Evolutionary conservation across 1,139 yeast species (phyloP), one percentile per base, ranked within the genome.

Genomic region (Protomyces inundatus): DNA sequence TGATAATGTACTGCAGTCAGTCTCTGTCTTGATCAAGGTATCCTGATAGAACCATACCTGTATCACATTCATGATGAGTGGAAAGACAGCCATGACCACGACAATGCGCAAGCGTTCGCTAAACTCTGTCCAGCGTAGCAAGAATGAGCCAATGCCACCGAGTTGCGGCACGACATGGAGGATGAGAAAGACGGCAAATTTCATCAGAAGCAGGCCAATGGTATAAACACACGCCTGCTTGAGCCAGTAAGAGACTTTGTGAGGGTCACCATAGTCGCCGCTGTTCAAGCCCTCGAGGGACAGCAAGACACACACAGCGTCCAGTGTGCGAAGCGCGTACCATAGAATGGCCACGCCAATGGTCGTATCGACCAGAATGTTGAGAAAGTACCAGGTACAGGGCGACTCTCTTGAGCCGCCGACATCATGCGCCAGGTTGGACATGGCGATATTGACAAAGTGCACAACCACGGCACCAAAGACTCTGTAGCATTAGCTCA

Each of bases 281-380:
- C 95, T 86, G 64, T 87, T 85, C 5, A 90, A 86, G 63, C 88
- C 84, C 57, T 77, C 73, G 55, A 88, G 79, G 3, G 82, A 76
- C 1, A 77, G 72, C 51, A 72, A 74, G 67, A 80, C 79, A 14
- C 87, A 86, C 9, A 82, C 72, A 48, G 76, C 71, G 69, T 81
- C 84, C 0, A 82, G 74, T 23, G 77, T 65, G 59, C 77, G 75
- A 14, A 86, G 76, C 53, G 78, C 74, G 23, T 73, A 73, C 84
- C 87, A 90, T 52, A 93, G 78, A 3, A 91, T 81, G 33, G 95
- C 95, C 1, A 90, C 95, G 0, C 98, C 98, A n/a, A 91, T 81
- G 0, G 98, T 93, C 54, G 98, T 91, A 74, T 93, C 98, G 72
- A 91, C 82, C 30, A 91, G 80, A 53, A 91, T 83, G 71, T 88